phyloP scores from a whole-genome alignment of 345 rosid species.

The Turritis glabra region DNA sequence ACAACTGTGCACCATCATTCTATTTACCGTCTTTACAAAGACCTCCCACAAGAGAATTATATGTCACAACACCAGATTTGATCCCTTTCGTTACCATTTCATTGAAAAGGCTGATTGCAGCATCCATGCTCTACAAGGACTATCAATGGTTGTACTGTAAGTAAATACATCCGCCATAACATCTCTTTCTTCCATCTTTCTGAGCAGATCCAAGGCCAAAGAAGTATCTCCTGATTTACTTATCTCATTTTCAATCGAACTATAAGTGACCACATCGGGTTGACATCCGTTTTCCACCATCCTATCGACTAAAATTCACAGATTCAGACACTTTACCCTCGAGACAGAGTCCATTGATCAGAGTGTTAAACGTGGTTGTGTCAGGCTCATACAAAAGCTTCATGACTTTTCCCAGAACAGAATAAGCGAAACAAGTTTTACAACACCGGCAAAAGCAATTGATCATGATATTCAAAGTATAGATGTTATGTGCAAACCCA shows the following conservation, averaged over 20 bases:
- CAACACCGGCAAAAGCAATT: constrained; percentile 6
- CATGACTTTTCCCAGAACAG: constrained; percentile 17
- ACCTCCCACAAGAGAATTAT: constrained; percentile 29
- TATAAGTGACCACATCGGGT: constrained; percentile 12
- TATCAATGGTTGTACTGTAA: constrained; percentile 37
- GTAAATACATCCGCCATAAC: constrained; percentile 26
- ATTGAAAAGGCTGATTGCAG: constrained; percentile 17
- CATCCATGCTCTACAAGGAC: constrained; percentile 22
- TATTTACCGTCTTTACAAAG: constrained; percentile 32
- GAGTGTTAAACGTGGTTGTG: constrained; percentile 17
- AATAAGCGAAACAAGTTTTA: neutral
- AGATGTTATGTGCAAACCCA: constrained; percentile 23
- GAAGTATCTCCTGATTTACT: constrained; percentile 18
- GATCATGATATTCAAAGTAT: constrained; percentile 15
- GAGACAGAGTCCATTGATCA: constrained; percentile 21
- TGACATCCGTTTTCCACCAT: constrained; percentile 22
- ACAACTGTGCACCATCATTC: constrained; percentile 27
- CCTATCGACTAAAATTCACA: neutral
- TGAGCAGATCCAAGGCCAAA: constrained; percentile 7
- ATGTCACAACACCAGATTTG: constrained; percentile 30
- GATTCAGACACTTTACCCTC: constrained; percentile 22
- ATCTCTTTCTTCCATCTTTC: constrained; percentile 29
- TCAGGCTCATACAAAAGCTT: constrained; percentile 16
- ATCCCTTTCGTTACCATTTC: constrained; percentile 33
- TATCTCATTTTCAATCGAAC: constrained; percentile 8